Conservation (phyloP, 257 asterid species). For the Handroanthus guayacan region DNA sequence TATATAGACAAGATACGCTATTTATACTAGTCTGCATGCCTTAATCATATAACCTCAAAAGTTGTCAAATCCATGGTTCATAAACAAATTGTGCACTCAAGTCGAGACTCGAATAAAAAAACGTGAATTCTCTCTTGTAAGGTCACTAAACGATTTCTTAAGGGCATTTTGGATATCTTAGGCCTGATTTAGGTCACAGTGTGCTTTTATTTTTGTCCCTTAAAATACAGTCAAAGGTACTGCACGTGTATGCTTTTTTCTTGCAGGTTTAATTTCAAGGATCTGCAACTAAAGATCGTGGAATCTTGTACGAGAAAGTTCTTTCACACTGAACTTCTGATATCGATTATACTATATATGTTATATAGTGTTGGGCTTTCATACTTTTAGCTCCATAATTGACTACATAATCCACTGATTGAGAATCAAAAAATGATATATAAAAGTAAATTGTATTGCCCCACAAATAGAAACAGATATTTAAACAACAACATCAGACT, state of each 20-base stretch:
- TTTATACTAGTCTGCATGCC: too few species aligned
- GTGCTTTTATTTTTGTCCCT: background rate
- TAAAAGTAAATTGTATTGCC: background rate
- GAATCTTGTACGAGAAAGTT: background rate
- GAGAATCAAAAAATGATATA: background rate
- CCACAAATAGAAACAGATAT: background rate
- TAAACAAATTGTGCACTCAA: too few species aligned
- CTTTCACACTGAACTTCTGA: background rate
- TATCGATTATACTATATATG: background rate
- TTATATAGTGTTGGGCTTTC: background rate
- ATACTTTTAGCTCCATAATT: background rate
- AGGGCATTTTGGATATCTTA: too few species aligned
- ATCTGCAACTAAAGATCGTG: too few species aligned
- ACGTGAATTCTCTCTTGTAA: too few species aligned
- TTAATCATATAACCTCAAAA: too few species aligned
- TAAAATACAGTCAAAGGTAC: background rate
- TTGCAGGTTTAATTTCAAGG: constrained; percentile 35
- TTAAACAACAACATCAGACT: background rate
- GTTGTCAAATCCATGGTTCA: too few species aligned
- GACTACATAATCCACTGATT: background rate
- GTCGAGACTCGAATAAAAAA: too few species aligned
- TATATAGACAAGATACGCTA: too few species aligned
- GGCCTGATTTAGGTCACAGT: too few species aligned
- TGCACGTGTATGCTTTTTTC: background rate
- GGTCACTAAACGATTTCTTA: too few species aligned